Evolutionary conservation across 2,329 filamentous ascomycete species (phyloP).

Genomic region (Myriosclerotinia curreyana): DNA sequence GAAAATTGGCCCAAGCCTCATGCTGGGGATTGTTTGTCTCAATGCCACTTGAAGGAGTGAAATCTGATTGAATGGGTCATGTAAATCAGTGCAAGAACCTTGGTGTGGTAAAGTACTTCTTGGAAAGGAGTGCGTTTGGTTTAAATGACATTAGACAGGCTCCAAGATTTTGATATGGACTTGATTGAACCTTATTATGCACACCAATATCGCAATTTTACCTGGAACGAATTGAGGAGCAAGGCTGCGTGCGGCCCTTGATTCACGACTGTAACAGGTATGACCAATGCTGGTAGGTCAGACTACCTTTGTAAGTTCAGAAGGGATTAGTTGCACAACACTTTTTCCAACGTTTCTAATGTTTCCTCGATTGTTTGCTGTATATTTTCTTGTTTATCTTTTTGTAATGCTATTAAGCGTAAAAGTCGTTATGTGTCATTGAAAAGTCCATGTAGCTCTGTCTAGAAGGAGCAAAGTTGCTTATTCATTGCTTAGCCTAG

Average conservation of each 20-base stretch:
- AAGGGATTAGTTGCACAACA: constrained; percentile 23
- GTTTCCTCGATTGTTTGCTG: constrained; percentile 34
- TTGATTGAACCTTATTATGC: constrained; percentile 15
- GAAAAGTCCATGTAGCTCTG: constrained; percentile 24
- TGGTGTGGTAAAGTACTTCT: background rate
- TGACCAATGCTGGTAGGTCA: constrained; percentile 7
- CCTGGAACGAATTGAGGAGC: constrained; percentile 14
- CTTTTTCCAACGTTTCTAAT: constrained; percentile 30
- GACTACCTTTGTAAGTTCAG: constrained; percentile 31
- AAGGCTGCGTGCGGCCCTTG: background rate
- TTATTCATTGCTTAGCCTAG: constrained; percentile 18
- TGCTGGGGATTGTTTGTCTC: constrained; percentile 11
- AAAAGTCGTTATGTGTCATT: constrained; percentile 32
- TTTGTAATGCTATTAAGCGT: constrained; percentile 26
- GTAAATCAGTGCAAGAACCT: constrained; percentile 12
- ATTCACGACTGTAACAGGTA: constrained; percentile 1
- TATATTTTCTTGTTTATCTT: background rate
- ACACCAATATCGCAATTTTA: constrained; percentile 11
- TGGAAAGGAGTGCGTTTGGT: background rate
- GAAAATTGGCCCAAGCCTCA: background rate
- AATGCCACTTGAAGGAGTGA: background rate
- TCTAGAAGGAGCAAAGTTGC: constrained; percentile 30
- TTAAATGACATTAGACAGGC: background rate
- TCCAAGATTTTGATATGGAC: constrained; percentile 8
- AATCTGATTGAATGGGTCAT: constrained; percentile 5